Base-by-base conservation (phyloP, 1,139 yeast genomes). In the Geotrichum reessii region DNA sequence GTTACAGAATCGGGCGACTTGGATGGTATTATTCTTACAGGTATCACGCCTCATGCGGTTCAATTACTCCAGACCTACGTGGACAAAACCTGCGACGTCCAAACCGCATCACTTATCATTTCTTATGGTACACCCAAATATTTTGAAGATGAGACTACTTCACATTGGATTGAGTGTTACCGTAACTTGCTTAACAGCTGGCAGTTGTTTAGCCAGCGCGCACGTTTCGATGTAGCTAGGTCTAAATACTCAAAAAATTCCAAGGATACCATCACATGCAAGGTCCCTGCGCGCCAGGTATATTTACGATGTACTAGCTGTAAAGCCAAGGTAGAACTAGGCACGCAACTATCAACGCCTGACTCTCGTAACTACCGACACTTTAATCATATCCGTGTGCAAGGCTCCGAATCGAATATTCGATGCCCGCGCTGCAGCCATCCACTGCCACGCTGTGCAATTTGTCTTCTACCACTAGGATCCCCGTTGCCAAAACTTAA, bases 381-480 rank as follows among this genome's bases (percentile, higher is more conserved):
- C 11, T 37, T 55, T 14, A 49, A 47, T 21, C 56, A 49, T 12
- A 53, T 57, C 12, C 42, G 48, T 17, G 50, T 53, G 7, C 49
- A 55, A 55, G 44, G 44, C 27, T 33, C 57, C 3, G 56, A 57
- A n/a, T 24, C 50, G 17, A 56, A 55, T 28, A 61, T 58, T 46
- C 62, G 71, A 40, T 91, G 97, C 70, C 92, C 92, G 0, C 87
- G 86, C 66, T 92, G 98, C 74, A 93, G 95, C 8, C 82, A 89
- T 0, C 87, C 95, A n/a, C 77, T 90, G 44, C 97, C 99, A 0
- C 76, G 96, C 62, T 93, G 98, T 71, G 91, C 97, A 0, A 86
- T 93, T 8, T 93, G 98, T 67, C 74, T 92, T 42, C 74, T 90
- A 57, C 84, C 96, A 0, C 75, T 91, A 17, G 44, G 44, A n/a